Evolutionary conservation across 2,329 filamentous ascomycete species (phyloP).

Genomic region (Aspergillus calidoustus): DNA sequence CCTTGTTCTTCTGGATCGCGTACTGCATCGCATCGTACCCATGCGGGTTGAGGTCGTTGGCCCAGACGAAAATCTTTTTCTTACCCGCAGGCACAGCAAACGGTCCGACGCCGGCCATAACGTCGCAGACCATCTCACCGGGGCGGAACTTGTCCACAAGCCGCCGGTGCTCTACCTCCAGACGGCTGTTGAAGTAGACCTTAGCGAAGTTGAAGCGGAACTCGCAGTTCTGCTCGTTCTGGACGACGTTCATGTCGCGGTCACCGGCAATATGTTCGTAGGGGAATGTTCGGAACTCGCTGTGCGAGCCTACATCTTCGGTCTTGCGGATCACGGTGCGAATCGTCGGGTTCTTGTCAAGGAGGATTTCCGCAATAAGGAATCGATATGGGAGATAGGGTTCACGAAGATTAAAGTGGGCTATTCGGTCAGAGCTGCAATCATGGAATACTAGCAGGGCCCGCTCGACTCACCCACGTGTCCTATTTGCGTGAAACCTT

Average conservation of each 20-base stretch:
- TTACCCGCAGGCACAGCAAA: constrained; percentile 92
- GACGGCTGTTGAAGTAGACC: constrained; percentile 96
- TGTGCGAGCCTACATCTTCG: constrained; percentile 82
- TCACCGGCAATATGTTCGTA: constrained; percentile 88
- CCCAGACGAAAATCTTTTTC: constrained; percentile 90
- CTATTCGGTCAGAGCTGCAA: constrained; percentile 47
- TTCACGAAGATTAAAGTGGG: constrained; percentile 87
- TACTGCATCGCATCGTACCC: constrained; percentile 74
- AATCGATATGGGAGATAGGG: constrained; percentile 84
- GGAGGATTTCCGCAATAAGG: constrained; percentile 80
- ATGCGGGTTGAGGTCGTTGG: constrained; percentile 95
- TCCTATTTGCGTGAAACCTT: constrained; percentile 85
- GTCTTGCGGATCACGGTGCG: constrained; percentile 95
- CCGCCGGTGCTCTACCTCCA: constrained; percentile 86
- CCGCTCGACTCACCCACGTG: constrained; percentile 70
- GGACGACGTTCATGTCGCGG: constrained; percentile 80
- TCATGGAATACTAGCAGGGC: not conserved
- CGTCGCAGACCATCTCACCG: constrained; percentile 89
- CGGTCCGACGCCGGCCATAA: constrained; percentile 96
- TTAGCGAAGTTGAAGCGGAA: constrained; percentile 94
- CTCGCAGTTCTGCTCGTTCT: constrained; percentile 80
- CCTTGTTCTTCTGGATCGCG: constrained; percentile 79
- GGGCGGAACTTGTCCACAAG: constrained; percentile 75
- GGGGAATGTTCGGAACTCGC: constrained; percentile 85
- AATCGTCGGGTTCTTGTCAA: constrained; percentile 85